These are phyloP conservation scores for Agaricus subrufescens DNA, from an alignment of 768 basidiomycete species.

Conservation along the genomic window DNA sequence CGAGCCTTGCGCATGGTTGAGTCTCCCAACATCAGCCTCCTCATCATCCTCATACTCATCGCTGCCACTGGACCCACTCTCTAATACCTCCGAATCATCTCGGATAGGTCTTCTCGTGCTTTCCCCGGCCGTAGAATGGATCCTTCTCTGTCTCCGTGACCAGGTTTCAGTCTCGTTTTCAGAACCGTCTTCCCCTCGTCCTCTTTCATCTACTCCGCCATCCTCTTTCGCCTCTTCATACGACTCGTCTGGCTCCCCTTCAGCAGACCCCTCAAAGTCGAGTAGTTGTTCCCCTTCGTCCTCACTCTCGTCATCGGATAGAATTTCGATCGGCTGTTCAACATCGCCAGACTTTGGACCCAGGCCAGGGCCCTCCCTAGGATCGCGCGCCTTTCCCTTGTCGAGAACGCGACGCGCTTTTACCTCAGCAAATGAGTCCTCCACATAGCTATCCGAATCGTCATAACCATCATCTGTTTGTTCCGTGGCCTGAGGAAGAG, in stretches of 20 bases:
- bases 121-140: neutral
- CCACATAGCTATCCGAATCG: conserved; percentile 29
- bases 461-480: conserved; percentile 14
- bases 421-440: conserved; percentile 55
- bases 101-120: neutral
- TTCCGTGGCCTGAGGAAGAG: neutral
- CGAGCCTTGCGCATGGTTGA: conserved; percentile 12
- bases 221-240: conserved; percentile 16
- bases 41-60: conserved; percentile 19
- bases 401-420: conserved; percentile 37
- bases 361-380: conserved; percentile 54
- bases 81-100: neutral
- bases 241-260: conserved; percentile 21
- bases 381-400: conserved; percentile 61
- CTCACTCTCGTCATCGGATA: conserved; percentile 28
- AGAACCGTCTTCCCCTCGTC: conserved; percentile 19
- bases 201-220: conserved; percentile 14
- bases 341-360: conserved; percentile 27
- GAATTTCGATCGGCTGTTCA: conserved; percentile 44
- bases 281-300: conserved; percentile 19
- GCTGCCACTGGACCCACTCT: conserved; percentile 10
- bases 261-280: conserved; percentile 21
- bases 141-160: neutral
- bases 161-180: neutral
- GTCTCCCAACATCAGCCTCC: conserved; percentile 12